phyloP scores from a whole-genome alignment of 768 basidiomycete genomes.

The Clathrus columnatus region DNA sequence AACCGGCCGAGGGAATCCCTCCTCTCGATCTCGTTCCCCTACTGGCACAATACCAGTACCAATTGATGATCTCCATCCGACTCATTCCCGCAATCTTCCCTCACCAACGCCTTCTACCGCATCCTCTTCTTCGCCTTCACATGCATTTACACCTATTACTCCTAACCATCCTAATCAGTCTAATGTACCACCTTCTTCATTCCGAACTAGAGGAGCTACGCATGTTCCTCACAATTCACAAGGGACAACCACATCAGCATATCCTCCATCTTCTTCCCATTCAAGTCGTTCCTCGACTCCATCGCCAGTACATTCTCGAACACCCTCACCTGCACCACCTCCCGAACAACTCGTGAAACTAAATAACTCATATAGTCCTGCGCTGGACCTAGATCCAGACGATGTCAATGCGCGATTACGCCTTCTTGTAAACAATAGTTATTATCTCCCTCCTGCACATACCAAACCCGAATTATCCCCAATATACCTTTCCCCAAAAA shows the following conservation, averaged over 20 bases:
- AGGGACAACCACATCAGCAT: slow-evolving; percentile 29
- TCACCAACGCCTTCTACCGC: slow-evolving; percentile 4
- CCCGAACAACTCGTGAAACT: background rate
- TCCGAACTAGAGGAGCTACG: background rate
- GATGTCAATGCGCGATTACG: slow-evolving; percentile 81
- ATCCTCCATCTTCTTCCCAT: slow-evolving; percentile 47
- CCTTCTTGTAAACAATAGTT: slow-evolving; percentile 78
- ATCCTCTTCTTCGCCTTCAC: slow-evolving; percentile 9
- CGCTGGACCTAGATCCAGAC: slow-evolving; percentile 40
- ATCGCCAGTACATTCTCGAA: background rate
- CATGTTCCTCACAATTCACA: slow-evolving; percentile 10
- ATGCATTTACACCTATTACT: slow-evolving; percentile 3
- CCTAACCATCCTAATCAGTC: background rate
- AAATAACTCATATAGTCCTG: background rate
- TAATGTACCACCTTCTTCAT: slow-evolving; percentile 3
- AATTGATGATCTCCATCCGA: background rate
- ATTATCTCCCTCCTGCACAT: slow-evolving; percentile 84
- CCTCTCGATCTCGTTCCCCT: slow-evolving; percentile 6
- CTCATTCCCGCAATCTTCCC: background rate
- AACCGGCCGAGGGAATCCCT: background rate
- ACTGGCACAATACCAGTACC: background rate
- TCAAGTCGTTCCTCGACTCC: slow-evolving; percentile 21
- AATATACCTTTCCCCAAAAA: slow-evolving; percentile 6
- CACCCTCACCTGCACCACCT: background rate
- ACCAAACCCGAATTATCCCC: slow-evolving; percentile 45